Evolutionary conservation across 1,284 basidiomycete species (phyloP), one percentile per base, ranked within the genome.

Genomic region (Trichosporon faecale): DNA sequence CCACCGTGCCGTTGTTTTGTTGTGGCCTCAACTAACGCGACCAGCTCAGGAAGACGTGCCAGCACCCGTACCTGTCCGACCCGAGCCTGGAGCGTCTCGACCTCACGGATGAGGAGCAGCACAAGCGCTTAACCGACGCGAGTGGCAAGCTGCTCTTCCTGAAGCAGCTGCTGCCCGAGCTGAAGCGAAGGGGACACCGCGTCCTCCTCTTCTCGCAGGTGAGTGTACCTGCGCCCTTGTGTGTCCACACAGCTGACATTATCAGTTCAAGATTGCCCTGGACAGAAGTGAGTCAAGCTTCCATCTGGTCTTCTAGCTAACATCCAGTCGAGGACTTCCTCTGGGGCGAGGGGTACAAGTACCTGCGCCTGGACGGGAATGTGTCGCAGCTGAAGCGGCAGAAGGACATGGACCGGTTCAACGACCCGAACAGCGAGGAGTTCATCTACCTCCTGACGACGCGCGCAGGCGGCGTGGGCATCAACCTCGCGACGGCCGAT

Each of bases 171-270:
- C 86, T 99, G 46, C 92, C 93, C 0, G 93, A 95, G 82, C 87
- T 99, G 67, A 94, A 93, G 79, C 89, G 89, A 66, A 89, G 91
- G 55, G 95, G 94, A 0, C 97, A 99, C 84, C 90, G 97, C 29
- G 90, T 98, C n/a, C 86, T 99, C 25, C 85, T 99, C 29, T 99
- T 99, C 85, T 97, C 94, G 83, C 97, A 99, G 86, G 97, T 96
- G 18, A 18, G 40, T 37, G 55, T 1, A 12, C 5, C 55, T 31
- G 7, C 52, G 21, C 52, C 21, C 21, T 27, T 14, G 31, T 5
- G 31, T 35, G 16, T 14, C 3, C 35, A 37, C 11, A 14, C 12
- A 21, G 63, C 68, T 76, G 67, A 75, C 69, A 16, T 14, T 37
- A 52, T 11, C 73, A 95, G 93, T 95, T 95, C 84, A 91, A 93